phyloP scores from a whole-genome alignment of 768 basidiomycete species.

The Macrolepiota fuliginosa region DNA sequence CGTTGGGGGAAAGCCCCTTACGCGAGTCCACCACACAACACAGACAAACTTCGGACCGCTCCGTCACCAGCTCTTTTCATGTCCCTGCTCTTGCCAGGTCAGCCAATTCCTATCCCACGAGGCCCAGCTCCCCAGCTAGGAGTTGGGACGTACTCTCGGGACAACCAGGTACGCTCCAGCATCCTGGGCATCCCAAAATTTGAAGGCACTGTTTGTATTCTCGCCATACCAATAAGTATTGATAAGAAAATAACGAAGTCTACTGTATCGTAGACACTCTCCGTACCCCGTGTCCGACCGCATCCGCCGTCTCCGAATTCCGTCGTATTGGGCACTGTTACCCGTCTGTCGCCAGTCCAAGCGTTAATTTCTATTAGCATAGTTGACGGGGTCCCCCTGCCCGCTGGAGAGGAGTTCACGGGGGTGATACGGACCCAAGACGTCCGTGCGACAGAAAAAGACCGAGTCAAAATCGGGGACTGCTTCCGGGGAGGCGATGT shows the following conservation, averaged over 20 bases:
- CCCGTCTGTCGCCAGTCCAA: constrained; percentile 80
- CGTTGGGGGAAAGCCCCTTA: constrained; percentile 24
- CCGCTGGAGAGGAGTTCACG: constrained; percentile 82
- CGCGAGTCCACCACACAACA: constrained; percentile 31
- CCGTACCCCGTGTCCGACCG: constrained; percentile 64
- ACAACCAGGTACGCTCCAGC: constrained; percentile 66
- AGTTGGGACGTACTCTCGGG: constrained; percentile 61
- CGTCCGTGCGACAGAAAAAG: constrained; percentile 86
- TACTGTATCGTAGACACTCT: constrained; percentile 45
- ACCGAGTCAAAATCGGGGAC: constrained; percentile 84
- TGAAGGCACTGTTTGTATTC: constrained; percentile 64
- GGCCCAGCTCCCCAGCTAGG: constrained; percentile 56
- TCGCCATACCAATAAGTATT: neutral
- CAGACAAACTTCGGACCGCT: constrained; percentile 20
- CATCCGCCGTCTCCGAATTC: constrained; percentile 74
- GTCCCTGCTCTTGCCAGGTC: constrained; percentile 65
- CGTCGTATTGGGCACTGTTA: constrained; percentile 79
- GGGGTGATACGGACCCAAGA: constrained; percentile 89
- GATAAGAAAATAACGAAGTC: neutral
- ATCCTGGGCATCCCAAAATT: constrained; percentile 62
- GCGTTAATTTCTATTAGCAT: constrained; percentile 82
- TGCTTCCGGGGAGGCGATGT: constrained; percentile 94
- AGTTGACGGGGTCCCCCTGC: constrained; percentile 82
- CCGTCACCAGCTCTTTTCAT: constrained; percentile 4
- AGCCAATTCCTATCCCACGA: constrained; percentile 59